Base-by-base conservation (phyloP, 225 moss, liverwort and hornwort species). In the Sphagnum contortum region DNA sequence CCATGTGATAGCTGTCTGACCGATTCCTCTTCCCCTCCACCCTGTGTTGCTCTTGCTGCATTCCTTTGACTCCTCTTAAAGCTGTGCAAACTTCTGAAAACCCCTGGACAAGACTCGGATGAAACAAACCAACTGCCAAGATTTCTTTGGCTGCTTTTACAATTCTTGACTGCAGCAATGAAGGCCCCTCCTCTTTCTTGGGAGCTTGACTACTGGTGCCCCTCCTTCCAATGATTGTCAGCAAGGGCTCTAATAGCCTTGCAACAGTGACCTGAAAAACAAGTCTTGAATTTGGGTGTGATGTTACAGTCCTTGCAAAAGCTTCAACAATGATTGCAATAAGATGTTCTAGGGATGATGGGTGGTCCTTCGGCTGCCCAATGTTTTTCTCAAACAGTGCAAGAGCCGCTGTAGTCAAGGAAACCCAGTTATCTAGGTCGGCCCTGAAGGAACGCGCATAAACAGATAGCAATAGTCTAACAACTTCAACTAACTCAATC, bases 401-500 rank as follows among this genome's bases (percentile, higher is more conserved):
- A 45, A 98, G 70, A 9, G 89, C 87, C 61, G 69, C 80, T 44
- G 54, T 71, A 0, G 91, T 80, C 68, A 98, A 70, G 44, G 89
- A 84, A 45, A 98, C 76, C 93, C 93, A 98, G 55, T 91, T 79
- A 64, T 98, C 98, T 45, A 91, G 13, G 64, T 93, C 89, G 48
- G 93, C 89, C 72, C 89, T 80, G 63, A 93, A 93, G 4, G 91
- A 80, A 29, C 84, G 89, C 79, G 77, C 80, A 54, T 87, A 90
- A n/a, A 81, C 79, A 62, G 75, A 71, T 68, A 98, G 79, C 13
- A 98, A 62, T 47, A 83, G 52, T 5, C 77, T 59, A 2, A 77
- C 61, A 57, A 83, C 64, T 69, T 68, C 73, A 49, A 67, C 68
- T 50, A 98, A 75, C 60, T 76, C 78, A 48, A 59, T 47, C 48